Evolutionary conservation across 257 asterid genomes (phyloP).

Genomic region (Paulownia fortunei): DNA sequence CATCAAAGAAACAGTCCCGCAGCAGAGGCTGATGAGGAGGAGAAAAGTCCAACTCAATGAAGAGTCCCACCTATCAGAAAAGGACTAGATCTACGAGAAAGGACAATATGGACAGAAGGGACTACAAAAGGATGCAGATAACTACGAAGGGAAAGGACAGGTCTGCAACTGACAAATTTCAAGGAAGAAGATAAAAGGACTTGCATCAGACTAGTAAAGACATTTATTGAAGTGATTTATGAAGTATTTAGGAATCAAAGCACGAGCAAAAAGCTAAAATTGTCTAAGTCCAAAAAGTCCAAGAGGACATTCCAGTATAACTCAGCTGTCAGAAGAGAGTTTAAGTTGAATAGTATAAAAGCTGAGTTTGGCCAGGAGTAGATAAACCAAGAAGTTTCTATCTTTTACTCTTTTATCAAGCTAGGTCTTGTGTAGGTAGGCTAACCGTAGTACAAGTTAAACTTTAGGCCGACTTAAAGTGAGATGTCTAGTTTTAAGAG

Average conservation of each 20-base stretch:
- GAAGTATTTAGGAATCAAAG: neutral
- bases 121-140: neutral
- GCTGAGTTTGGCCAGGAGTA: neutral
- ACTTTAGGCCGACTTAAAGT: neutral
- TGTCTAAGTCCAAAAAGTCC: neutral
- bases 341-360: neutral
- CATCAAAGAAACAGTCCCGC: neutral
- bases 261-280: neutral
- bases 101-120: neutral
- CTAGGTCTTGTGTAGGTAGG: neutral
- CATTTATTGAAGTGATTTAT: neutral
- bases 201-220: neutral
- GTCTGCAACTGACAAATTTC: neutral
- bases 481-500: neutral
- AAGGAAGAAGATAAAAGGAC: neutral
- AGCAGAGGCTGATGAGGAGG: neutral
- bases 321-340: neutral
- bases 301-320: neutral
- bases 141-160: neutral
- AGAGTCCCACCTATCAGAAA: neutral
- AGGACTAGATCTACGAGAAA: neutral
- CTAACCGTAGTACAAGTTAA: neutral
- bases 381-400: neutral
- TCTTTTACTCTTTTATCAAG: neutral
- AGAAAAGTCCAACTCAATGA: neutral